A percentile compares a stretch with the other conserved stretches of the same genome.
Evolutionary conservation across 202 grass and related monocot species (phyloP).

Genomic region (Zizania palustris): DNA sequence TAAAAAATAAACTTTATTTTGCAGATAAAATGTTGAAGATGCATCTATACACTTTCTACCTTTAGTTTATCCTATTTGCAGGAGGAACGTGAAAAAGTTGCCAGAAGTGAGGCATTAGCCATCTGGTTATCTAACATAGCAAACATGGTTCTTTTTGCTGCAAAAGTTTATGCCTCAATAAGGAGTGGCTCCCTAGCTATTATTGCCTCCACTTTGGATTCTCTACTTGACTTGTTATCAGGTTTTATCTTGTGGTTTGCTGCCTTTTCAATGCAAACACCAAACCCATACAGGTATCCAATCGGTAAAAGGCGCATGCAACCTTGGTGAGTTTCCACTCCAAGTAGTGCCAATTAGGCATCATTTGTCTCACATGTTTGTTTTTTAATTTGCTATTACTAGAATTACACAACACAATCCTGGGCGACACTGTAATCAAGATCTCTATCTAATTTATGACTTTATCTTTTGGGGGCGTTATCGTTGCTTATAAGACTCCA

Average conservation of each 20-base stretch:
- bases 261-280: slow-evolving; percentile 75
- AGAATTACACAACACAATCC: slow-evolving; percentile 3
- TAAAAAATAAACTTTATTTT: neutral
- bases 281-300: slow-evolving; percentile 78
- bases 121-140: slow-evolving; percentile 70
- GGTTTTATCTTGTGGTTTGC: slow-evolving; percentile 87
- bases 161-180: slow-evolving; percentile 79
- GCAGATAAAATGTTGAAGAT: neutral
- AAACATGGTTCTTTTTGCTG: slow-evolving; percentile 83
- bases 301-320: slow-evolving; percentile 88
- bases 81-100: slow-evolving; percentile 64
- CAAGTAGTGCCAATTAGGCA: neutral
- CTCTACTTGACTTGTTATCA: slow-evolving; percentile 64
- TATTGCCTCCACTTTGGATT: slow-evolving; percentile 83
- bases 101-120: slow-evolving; percentile 56
- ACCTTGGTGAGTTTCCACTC: slow-evolving; percentile 60
- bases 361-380: neutral
- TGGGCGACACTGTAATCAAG: neutral
- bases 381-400: slow-evolving; percentile 9
- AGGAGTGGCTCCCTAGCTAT: slow-evolving; percentile 68
- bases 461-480: neutral
- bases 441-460: neutral
- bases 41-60: neutral
- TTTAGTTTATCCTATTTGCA: slow-evolving; percentile 35
- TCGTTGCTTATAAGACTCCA: too few species aligned